Conservation (phyloP, 768 basidiomycete genomes). For the Glaciozyma antarctica region DNA sequence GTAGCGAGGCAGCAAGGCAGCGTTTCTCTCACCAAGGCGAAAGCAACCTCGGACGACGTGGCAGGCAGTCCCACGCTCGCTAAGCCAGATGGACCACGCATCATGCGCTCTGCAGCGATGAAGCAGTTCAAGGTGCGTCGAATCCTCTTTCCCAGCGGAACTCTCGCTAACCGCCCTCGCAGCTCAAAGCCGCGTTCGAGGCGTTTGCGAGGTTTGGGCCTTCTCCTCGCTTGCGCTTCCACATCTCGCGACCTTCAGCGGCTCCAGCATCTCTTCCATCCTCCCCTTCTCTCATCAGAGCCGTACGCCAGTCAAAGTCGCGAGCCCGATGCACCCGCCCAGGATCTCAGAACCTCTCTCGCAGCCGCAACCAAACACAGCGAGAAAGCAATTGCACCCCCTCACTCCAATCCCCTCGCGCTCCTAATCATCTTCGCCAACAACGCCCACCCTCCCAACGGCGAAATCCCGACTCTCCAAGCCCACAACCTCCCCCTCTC, state of each 20-base stretch:
- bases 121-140: neutral
- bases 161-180: too few relatives aligned
- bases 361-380: too few relatives aligned
- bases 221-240: too few relatives aligned
- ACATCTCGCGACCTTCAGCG: too few relatives aligned
- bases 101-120: neutral
- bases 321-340: too few relatives aligned
- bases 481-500: conserved; percentile 27
- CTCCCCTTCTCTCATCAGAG: too few relatives aligned
- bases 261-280: too few relatives aligned
- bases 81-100: neutral
- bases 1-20: neutral
- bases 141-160: too few relatives aligned
- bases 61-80: neutral
- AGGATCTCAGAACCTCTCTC: too few relatives aligned
- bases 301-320: too few relatives aligned
- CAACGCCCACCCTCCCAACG: conserved; percentile 23
- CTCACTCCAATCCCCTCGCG: conserved; percentile 20
- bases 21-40: neutral
- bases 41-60: neutral
- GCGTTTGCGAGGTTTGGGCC: too few relatives aligned
- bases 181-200: too few relatives aligned
- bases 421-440: conserved; percentile 20
- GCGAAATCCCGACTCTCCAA: conserved; percentile 24
- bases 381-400: neutral